These are phyloP conservation scores for Scutellaria baicalensis DNA, from an alignment of 257 asterid genomes.

Conservation along the genomic window DNA sequence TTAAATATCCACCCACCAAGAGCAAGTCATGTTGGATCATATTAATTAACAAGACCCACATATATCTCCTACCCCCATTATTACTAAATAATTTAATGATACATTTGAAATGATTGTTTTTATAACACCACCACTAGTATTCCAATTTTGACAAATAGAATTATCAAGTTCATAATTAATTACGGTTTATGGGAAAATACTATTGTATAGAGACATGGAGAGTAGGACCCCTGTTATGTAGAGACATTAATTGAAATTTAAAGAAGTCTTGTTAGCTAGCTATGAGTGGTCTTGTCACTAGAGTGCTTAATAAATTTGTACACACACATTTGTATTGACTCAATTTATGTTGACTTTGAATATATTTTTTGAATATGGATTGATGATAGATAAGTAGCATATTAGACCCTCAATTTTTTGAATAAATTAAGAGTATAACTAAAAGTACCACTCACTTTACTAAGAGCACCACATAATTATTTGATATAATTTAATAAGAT, in stretches of 20 bases:
- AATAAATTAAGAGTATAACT: too few species aligned
- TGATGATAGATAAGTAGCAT: too few species aligned
- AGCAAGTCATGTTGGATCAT: constrained; percentile 23
- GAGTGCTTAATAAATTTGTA: too few species aligned
- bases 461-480: too few species aligned
- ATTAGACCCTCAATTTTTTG: too few species aligned
- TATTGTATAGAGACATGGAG: neutral
- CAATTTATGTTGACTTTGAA: too few species aligned
- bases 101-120: constrained; percentile 10
- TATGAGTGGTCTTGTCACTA: neutral
- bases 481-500: too few species aligned
- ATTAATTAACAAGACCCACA: constrained; percentile 27
- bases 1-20: constrained; percentile 14
- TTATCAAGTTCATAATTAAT: neutral
- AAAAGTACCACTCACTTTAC: too few species aligned
- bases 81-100: constrained; percentile 14
- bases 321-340: too few species aligned
- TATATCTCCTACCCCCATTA: constrained; percentile 7
- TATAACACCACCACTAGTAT: neutral
- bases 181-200: neutral
- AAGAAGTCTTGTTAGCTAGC: neutral
- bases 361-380: too few species aligned
- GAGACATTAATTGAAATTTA: neutral
- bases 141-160: neutral
- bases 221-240: neutral